Conservation (phyloP, 176 grass and related monocot genomes). For the Lolium perenne region DNA sequence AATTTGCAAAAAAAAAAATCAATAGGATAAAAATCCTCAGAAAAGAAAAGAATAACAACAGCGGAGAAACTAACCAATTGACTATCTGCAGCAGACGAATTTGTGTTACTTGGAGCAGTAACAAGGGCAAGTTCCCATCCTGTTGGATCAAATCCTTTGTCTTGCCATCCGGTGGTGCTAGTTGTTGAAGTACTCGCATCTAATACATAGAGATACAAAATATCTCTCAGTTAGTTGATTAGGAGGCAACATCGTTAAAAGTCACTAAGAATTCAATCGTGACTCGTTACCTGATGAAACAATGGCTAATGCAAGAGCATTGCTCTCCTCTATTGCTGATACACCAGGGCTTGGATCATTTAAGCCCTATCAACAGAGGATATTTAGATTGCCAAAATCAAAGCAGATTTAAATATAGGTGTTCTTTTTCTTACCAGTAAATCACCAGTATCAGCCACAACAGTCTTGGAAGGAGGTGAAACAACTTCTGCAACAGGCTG, state of each 20-base stretch:
- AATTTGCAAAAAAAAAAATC: no score
- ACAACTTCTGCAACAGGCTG: constrained; percentile 55
- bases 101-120: constrained; percentile 74
- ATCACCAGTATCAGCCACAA: constrained; percentile 65
- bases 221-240: constrained; percentile 11
- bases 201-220: constrained; percentile 42
- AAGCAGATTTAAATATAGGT: background rate
- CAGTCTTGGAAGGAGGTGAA: constrained; percentile 52
- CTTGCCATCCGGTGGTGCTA: constrained; percentile 55
- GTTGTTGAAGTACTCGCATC: constrained; percentile 54
- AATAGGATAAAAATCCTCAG: constrained; percentile 24
- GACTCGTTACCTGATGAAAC: constrained; percentile 63
- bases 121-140: constrained; percentile 99
- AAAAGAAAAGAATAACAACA: constrained; percentile 8
- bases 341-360: constrained; percentile 73
- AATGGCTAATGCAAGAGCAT: constrained; percentile 87
- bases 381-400: constrained; percentile 35
- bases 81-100: constrained; percentile 55
- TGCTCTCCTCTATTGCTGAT: constrained; percentile 93
- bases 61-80: constrained; percentile 75
- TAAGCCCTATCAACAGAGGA: constrained; percentile 58
- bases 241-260: background rate
- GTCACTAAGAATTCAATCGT: background rate
- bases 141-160: constrained; percentile 97
- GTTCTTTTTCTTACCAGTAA: constrained; percentile 72